Evolutionary conservation across 1,284 basidiomycete species (phyloP), one percentile per base, ranked within the genome.

Genomic region (Schizophyllum amplum): DNA sequence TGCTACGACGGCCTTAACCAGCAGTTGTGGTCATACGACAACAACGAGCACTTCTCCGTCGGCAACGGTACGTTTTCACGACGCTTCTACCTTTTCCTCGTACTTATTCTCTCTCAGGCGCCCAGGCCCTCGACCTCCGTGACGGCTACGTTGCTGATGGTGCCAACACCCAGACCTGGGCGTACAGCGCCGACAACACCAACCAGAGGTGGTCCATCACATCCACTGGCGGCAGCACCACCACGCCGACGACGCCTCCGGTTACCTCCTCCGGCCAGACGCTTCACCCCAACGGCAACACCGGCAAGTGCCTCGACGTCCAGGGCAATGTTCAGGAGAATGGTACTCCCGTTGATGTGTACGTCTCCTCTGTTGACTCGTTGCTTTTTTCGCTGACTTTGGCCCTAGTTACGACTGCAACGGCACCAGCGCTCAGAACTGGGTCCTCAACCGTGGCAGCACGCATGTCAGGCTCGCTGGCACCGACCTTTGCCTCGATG

Each of bases 321-420:
- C 21, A 22, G 48, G 24, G 24, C 48, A 24, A 24, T 24, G 48
- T 50, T 13, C 21, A 50, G 48, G 48, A 11, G 21, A 50, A 50
- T 20, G 48, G 48, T 20, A 50, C 48, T 2, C 56, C 63, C 4
- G 65, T 67, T 2, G 66, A 69, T 55, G 65, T 69, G 68, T 67
- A 55, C n/a, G 61, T 56, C 1, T 15, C 48, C 5, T 53, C 26
- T 48, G 20, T n/a, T 22, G 5, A 3, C 33, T 9, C 7, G 4
- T 13, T 47, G 22, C 49, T 1, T 25, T 23, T 22, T 4, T n/a
- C 7, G 7, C 1, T 47, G 33, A 42, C 27, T 53, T 42, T 27
- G 20, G 71, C 57, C 23, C 71, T 67, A 66, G 80, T 64, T 57
- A 72, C 72, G 58, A 74, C 65, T 69, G 67, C 50, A 68, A 66